Evolutionary conservation across 2,329 filamentous ascomycete species (phyloP).

Genomic region (Diplocarpon mali): DNA sequence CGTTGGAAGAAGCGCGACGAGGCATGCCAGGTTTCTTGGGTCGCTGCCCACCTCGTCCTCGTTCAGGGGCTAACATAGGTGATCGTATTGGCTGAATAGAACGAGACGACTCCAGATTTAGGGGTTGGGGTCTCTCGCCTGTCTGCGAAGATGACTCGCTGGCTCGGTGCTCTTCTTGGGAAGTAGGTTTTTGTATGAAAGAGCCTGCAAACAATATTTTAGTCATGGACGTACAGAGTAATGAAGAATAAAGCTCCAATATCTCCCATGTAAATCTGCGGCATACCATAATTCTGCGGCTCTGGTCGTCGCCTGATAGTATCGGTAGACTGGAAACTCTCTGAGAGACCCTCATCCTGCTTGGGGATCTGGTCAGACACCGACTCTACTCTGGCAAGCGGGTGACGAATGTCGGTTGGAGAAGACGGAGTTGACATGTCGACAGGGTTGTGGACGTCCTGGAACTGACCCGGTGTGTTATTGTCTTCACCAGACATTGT

Average conservation of each 20-base stretch:
- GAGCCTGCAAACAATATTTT: conserved; percentile 17
- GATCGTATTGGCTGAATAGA: conserved; percentile 21
- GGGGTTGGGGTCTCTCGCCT: conserved; percentile 20
- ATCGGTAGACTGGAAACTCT: conserved; percentile 48
- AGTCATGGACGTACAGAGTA: conserved; percentile 4
- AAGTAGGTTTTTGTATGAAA: conserved; percentile 12
- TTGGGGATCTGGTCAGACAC: conserved; percentile 21
- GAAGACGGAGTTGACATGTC: conserved; percentile 30
- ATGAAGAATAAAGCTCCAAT: not conserved
- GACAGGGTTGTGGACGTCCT: conserved; percentile 13
- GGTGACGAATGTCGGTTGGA: conserved; percentile 40
- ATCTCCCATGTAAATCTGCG: not conserved
- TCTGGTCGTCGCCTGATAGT: conserved; percentile 49
- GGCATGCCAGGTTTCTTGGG: conserved; percentile 55
- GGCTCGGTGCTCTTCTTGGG: conserved; percentile 18
- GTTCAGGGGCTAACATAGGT: conserved; percentile 26
- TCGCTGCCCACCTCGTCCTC: conserved; percentile 27
- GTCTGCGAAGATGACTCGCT: conserved; percentile 20
- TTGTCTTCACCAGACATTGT: conserved; percentile 1
- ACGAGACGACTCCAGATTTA: conserved; percentile 24
- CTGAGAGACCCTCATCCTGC: conserved; percentile 37
- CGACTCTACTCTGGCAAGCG: conserved; percentile 23
- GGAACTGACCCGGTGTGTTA: conserved; percentile 2
- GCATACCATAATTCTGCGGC: conserved; percentile 40
- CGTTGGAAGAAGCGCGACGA: conserved; percentile 64